A percentile compares a stretch with the other conserved stretches of the same genome.
These are phyloP conservation scores for Dipodascus albidus DNA, from an alignment of 805 yeast genomes.

Conservation along the genomic window DNA sequence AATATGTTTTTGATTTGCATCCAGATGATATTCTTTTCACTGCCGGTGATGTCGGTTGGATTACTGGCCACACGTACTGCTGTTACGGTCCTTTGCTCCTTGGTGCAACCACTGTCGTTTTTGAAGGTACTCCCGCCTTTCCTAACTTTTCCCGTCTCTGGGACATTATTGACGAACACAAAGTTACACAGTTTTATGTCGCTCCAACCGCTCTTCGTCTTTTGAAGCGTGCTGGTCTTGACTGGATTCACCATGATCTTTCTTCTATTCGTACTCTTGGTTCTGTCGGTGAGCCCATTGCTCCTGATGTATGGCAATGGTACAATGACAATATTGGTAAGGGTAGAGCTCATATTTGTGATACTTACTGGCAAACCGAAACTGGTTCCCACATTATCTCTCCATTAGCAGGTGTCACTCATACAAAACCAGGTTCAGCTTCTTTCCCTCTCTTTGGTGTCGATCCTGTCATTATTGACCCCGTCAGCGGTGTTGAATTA, in stretches of 20 bases:
- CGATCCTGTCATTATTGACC: slow-evolving; percentile 61
- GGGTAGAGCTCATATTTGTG: slow-evolving; percentile 64
- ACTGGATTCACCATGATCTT: slow-evolving; percentile 54
- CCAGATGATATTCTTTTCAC: slow-evolving; percentile 67
- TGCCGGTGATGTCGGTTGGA: slow-evolving; percentile 90
- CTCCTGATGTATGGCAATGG: slow-evolving; percentile 94
- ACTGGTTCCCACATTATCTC: slow-evolving; percentile 72
- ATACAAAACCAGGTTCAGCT: slow-evolving; percentile 79
- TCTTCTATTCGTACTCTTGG: slow-evolving; percentile 74
- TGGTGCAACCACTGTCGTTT: slow-evolving; percentile 71
- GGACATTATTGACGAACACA: slow-evolving; percentile 75
- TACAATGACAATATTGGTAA: slow-evolving; percentile 79
- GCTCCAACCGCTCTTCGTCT: slow-evolving; percentile 91
- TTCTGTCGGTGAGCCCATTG: slow-evolving; percentile 92
- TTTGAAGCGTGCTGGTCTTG: slow-evolving; percentile 73
- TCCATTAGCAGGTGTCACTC: slow-evolving; percentile 64
- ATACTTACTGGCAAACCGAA: slow-evolving; percentile 88
- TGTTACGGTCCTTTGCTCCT: slow-evolving; percentile 68
- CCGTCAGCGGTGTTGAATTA: slow-evolving; percentile 60
- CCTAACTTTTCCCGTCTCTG: slow-evolving; percentile 73
- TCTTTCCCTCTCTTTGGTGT: slow-evolving; percentile 79
- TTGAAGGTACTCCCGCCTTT: slow-evolving; percentile 82
- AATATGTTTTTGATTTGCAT: slow-evolving; percentile 67
- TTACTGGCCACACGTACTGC: slow-evolving; percentile 78
- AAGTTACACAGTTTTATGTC: slow-evolving; percentile 81